These are phyloP conservation scores for Russula sp. DNA, from an alignment of 768 basidiomycete species.

Conservation along the genomic window DNA sequence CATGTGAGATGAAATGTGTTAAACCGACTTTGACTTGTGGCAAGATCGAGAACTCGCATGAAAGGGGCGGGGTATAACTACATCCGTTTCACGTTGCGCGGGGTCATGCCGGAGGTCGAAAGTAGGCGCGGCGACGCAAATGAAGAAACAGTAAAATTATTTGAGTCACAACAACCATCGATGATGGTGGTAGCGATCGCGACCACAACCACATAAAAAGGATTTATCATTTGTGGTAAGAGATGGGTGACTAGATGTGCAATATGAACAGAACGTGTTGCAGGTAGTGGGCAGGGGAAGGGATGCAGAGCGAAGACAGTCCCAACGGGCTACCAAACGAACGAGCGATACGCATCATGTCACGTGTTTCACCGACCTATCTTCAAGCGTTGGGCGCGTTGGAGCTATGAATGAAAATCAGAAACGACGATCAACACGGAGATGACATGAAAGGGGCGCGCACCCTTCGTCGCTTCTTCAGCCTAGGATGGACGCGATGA, in stretches of 20 bases:
- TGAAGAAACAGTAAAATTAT: too few relatives aligned
- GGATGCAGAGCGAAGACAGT: background rate
- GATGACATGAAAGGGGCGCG: constrained; percentile 24
- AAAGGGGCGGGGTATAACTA: too few relatives aligned
- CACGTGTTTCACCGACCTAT: constrained; percentile 15
- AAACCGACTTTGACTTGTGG: too few relatives aligned
- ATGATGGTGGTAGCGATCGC: background rate
- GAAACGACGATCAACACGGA: background rate
- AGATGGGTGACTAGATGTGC: background rate
- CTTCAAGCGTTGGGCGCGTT: constrained; percentile 20
- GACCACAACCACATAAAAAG: background rate
- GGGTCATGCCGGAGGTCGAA: too few relatives aligned
- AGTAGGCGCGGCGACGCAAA: too few relatives aligned
- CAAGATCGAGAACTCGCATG: too few relatives aligned
- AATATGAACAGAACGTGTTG: background rate
- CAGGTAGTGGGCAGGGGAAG: background rate
- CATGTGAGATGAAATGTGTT: too few relatives aligned
- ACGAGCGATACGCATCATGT: background rate
- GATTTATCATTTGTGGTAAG: background rate
- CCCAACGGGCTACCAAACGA: background rate
- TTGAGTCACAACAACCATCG: background rate
- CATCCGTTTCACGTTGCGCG: too few relatives aligned
- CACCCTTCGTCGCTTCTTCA: constrained; percentile 88
- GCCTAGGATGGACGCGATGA: constrained; percentile 35
- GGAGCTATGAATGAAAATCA: constrained; percentile 2